Evolutionary conservation across 2,329 filamentous ascomycete species (phyloP).

Genomic region (Colletotrichum orchidophilum): DNA sequence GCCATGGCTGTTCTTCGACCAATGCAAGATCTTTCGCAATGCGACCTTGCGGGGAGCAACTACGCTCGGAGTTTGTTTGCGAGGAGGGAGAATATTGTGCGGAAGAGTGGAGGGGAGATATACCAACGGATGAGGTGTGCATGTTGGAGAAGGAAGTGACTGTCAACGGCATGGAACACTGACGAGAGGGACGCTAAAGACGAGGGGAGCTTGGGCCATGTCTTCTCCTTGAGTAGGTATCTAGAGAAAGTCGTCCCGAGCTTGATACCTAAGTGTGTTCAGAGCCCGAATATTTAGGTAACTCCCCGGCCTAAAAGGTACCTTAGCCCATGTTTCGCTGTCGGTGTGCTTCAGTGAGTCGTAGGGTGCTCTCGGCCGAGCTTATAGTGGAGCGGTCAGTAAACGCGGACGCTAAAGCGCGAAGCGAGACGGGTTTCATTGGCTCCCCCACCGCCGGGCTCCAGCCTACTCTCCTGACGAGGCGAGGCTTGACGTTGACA

Average conservation of each 20-base stretch:
- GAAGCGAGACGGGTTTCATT: not conserved
- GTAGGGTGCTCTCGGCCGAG: slow-evolving; percentile 26
- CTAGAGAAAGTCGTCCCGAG: not conserved
- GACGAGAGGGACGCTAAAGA: not conserved
- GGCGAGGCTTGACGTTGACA: slow-evolving; percentile 29
- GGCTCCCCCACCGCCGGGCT: not conserved
- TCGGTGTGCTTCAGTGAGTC: not conserved
- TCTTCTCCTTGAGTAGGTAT: not conserved
- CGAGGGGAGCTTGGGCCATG: not conserved
- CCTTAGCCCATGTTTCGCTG: not conserved
- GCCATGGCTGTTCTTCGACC: not conserved
- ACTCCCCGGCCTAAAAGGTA: no score
- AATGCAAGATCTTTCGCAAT: slow-evolving; percentile 2
- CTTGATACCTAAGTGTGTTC: not conserved
- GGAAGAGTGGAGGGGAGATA: not conserved
- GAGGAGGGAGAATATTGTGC: not conserved
- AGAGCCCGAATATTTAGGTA: no score
- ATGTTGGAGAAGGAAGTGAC: not conserved
- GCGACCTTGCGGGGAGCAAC: slow-evolving; percentile 11
- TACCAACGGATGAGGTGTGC: not conserved
- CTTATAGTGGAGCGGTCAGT: slow-evolving; percentile 22
- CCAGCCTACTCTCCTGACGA: slow-evolving; percentile 6
- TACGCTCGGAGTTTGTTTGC: not conserved
- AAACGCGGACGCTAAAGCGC: not conserved
- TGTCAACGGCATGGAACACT: not conserved